Evolutionary conservation across 768 basidiomycete species (phyloP).

Genomic region (Plicaturopsis crispa): DNA sequence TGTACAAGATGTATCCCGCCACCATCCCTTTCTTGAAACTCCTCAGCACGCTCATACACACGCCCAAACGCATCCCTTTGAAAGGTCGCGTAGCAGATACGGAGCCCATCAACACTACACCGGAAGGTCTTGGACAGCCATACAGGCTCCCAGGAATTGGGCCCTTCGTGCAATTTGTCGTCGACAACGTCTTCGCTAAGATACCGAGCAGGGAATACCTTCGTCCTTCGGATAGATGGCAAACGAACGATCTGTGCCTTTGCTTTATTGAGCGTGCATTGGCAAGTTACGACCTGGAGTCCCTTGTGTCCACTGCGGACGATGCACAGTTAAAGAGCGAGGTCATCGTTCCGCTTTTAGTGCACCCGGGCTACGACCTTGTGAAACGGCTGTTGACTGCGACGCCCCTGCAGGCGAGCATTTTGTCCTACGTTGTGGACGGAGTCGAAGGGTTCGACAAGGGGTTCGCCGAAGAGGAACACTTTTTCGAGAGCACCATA

Average conservation of each 20-base stretch:
- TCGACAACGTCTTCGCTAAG: conserved; percentile 83
- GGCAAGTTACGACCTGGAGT: conserved; percentile 75
- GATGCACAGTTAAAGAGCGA: conserved; percentile 46
- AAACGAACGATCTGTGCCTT: conserved; percentile 77
- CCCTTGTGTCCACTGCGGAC: conserved; percentile 51
- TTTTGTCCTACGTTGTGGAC: conserved; percentile 77
- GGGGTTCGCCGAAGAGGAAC: conserved; percentile 59
- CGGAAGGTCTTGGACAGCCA: conserved; percentile 72
- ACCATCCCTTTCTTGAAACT: conserved; percentile 85
- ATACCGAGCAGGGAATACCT: conserved; percentile 71
- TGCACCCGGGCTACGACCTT: conserved; percentile 86
- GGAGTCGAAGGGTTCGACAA: conserved; percentile 74
- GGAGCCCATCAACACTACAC: conserved; percentile 65
- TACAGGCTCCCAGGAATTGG: conserved; percentile 75
- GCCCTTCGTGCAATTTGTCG: conserved; percentile 79
- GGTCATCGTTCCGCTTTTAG: conserved; percentile 43
- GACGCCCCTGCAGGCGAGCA: conserved; percentile 60
- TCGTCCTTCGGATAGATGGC: conserved; percentile 74
- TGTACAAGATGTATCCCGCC: conserved; percentile 73
- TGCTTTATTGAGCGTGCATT: conserved; percentile 81
- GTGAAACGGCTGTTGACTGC: conserved; percentile 72
- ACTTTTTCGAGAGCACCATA: conserved; percentile 68
- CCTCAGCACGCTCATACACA: conserved; percentile 77
- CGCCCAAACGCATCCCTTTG: conserved; percentile 63
- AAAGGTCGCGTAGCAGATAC: conserved; percentile 51